phyloP scores from a whole-genome alignment of 768 basidiomycete species.

The Cystobasidiopsis lactophilus region DNA sequence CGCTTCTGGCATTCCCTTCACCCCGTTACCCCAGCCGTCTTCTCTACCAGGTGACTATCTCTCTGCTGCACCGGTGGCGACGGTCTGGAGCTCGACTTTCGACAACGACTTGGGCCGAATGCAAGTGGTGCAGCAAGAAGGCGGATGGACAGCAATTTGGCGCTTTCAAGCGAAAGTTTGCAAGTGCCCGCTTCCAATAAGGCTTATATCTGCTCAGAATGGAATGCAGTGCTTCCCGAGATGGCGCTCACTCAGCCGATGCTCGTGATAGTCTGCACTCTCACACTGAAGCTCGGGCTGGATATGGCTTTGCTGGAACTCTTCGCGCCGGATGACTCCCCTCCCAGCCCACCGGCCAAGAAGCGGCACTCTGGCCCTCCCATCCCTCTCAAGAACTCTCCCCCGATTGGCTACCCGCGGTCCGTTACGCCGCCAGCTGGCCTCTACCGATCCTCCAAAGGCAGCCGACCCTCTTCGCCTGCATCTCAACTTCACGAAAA shows the following conservation, averaged over 20 bases:
- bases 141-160: too few relatives aligned
- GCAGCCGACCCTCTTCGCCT: too few relatives aligned
- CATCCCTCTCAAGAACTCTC: not conserved
- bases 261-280: not conserved
- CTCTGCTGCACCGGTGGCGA: too few relatives aligned
- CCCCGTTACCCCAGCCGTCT: not conserved
- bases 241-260: not conserved
- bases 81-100: too few relatives aligned
- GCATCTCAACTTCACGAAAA: too few relatives aligned
- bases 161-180: too few relatives aligned
- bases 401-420: not conserved
- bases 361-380: not conserved
- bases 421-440: too few relatives aligned
- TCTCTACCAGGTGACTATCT: not conserved
- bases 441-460: too few relatives aligned
- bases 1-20: not conserved
- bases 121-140: too few relatives aligned
- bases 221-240: not conserved
- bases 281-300: not conserved
- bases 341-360: not conserved
- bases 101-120: too few relatives aligned
- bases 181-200: too few relatives aligned
- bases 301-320: not conserved
- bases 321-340: not conserved
- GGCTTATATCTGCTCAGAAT: too few relatives aligned